These are phyloP conservation scores for Mangifera indica DNA, from an alignment of 345 rosid genomes.

Conservation along the genomic window DNA sequence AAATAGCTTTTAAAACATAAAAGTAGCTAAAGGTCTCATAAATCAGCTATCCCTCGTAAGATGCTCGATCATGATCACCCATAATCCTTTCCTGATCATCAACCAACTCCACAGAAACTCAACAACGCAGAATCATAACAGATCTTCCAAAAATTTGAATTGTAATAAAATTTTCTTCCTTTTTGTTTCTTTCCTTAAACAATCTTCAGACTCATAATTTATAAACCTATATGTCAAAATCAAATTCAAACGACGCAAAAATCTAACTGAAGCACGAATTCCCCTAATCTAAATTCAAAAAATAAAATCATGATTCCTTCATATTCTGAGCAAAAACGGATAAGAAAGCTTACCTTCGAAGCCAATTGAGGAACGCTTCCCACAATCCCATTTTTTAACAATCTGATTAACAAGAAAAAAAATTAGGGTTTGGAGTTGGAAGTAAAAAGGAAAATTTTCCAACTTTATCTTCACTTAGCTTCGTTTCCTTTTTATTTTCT, in stretches of 20 bases:
- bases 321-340: conserved; percentile 15
- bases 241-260: background rate
- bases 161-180: too few species aligned
- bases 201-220: too few species aligned
- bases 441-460: background rate
- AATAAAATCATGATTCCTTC: background rate
- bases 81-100: background rate
- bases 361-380: conserved; percentile 46
- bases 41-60: background rate
- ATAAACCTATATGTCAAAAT: too few species aligned
- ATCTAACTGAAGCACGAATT: background rate
- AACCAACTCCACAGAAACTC: background rate
- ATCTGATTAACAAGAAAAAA: background rate
- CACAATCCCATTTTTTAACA: conserved; percentile 31
- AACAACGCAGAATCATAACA: background rate
- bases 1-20: background rate
- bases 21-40: background rate
- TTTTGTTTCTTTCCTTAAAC: too few species aligned
- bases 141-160: background rate
- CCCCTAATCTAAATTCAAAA: background rate
- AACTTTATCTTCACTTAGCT: background rate
- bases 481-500: background rate
- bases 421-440: conserved; percentile 15
- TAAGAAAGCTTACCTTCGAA: conserved; percentile 30
- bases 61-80: too few species aligned